A percentile compares a stretch with the other conserved stretches of the same genome.
Evolutionary conservation across 108 stramenopile species (phyloP).

Genomic region (Cyclotella sp.): DNA sequence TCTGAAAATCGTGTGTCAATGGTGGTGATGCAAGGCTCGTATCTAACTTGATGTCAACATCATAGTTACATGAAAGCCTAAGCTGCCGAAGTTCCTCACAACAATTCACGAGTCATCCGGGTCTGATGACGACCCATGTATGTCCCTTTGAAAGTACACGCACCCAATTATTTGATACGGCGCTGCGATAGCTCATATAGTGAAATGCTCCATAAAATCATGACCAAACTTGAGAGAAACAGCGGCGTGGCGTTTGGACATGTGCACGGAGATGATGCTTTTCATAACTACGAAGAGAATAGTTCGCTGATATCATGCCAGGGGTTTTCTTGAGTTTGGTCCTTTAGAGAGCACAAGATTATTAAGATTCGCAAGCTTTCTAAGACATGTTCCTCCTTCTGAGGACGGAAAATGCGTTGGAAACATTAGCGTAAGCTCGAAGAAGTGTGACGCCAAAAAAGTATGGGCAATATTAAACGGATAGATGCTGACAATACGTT

Average conservation of each 20-base stretch:
- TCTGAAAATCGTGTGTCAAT: too few species aligned
- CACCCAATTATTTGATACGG: not conserved
- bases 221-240: not conserved
- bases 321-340: not conserved
- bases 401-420: too few species aligned
- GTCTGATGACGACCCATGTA: not conserved
- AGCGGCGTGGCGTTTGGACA: conserved; percentile 8
- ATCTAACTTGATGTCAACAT: not conserved
- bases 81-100: conserved; percentile 17
- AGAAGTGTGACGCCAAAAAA: too few species aligned
- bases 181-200: conserved; percentile 3
- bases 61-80: not conserved
- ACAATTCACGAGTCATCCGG: conserved; percentile 15
- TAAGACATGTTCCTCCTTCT: too few species aligned
- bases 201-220: conserved; percentile 3
- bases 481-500: not conserved
- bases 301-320: not conserved
- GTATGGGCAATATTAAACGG: not conserved
- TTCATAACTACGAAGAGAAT: conserved; percentile 13
- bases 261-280: conserved; percentile 12
- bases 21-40: too few species aligned
- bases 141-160: not conserved
- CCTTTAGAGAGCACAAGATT: not conserved
- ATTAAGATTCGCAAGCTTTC: too few species aligned
- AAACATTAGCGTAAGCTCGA: too few species aligned